Base-by-base conservation (phyloP, 495 filamentous ascomycete species). In the Penicillium desertorum region DNA sequence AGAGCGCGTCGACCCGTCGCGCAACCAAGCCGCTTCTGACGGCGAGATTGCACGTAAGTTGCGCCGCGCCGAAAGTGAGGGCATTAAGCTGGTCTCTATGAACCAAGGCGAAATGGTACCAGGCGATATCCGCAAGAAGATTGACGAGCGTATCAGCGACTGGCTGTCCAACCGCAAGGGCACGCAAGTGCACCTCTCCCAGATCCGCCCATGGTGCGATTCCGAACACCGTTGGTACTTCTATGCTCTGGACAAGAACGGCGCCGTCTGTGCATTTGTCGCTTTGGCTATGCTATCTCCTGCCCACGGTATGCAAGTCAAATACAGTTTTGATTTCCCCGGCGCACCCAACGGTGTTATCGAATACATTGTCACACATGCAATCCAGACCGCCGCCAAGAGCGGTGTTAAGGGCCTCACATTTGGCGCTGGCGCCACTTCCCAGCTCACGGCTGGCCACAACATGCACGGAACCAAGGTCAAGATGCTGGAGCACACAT, bases 321-420 rank as follows among this genome's bases (percentile, higher is more conserved):
- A 96, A 74, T 93, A 90, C 72, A 86, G 85, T 42, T 82, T 94
- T 56, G 90, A 93, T 68, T 94, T 96, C 78, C 90, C 90, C 16
- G 82, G 81, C 17, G 79, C 89, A 4, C 88, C 90, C 3, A 87
- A 79, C 54, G 91, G 90, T 54, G 86, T 86, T 34, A 96, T 94
- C 59, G 91, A 96, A 72, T 76, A 81, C 4, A 81, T 91, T 47
- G 88, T 92, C 62, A 86, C 87, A 19, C 83, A 86, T 63, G 85
- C 89, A n/a, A 85, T 96, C 66, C 83, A 87, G 63, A 76, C 79
- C 29, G 81, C 89, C 27, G 82, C 83, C 36, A 78, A 81, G 34
- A 65, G 75, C 0, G 89, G 89, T 36, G 77, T 86, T 44, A 81
- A 80, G 59, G 75, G 74, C 19, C 84, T 92, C 43, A 96, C 89